Percentiles rank a stretch among this genome's conserved stretches.
Evolutionary conservation across 2,329 filamentous ascomycete genomes (phyloP).

Genomic region (Fragosphaeria purpurea): DNA sequence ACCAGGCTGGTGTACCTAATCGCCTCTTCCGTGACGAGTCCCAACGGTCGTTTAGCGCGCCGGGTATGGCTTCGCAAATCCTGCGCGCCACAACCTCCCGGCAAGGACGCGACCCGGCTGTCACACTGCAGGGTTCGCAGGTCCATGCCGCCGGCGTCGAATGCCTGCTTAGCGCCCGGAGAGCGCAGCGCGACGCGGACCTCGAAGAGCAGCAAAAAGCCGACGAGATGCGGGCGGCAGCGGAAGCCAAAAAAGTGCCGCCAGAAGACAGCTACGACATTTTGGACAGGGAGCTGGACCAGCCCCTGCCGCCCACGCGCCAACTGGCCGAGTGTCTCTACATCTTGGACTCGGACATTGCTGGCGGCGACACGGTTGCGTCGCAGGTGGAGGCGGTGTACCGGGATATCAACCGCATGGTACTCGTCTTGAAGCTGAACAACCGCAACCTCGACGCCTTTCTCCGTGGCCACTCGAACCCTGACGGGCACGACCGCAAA

Average conservation of each 20-base stretch:
- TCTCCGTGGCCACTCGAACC: conserved; percentile 55
- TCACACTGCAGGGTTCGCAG: conserved; percentile 18
- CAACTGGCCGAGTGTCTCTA: conserved; percentile 56
- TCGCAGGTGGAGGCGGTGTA: conserved; percentile 59
- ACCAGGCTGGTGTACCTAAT: conserved; percentile 11
- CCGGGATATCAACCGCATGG: conserved; percentile 84
- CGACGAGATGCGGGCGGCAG: conserved; percentile 43
- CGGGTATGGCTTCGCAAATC: conserved; percentile 47
- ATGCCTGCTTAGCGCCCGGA: conserved; percentile 18
- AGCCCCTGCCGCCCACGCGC: conserved; percentile 50
- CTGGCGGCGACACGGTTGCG: conserved; percentile 47
- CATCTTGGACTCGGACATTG: conserved; percentile 35
- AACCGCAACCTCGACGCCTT: conserved; percentile 55
- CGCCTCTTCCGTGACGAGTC: conserved; percentile 43
- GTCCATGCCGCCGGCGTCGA: neutral
- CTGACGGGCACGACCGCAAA: conserved; percentile 35
- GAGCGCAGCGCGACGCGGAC: conserved; percentile 37
- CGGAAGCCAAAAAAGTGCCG: conserved; percentile 49
- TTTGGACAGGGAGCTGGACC: conserved; percentile 47
- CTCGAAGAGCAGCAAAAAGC: conserved; percentile 40
- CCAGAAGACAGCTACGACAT: conserved; percentile 63
- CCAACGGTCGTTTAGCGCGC: conserved; percentile 49
- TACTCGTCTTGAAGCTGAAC: conserved; percentile 85
- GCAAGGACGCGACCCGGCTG: conserved; percentile 14
- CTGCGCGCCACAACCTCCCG: conserved; percentile 27